Conservation (phyloP, 2,329 filamentous ascomycete genomes). For the Pestalotiopsis sp. region DNA sequence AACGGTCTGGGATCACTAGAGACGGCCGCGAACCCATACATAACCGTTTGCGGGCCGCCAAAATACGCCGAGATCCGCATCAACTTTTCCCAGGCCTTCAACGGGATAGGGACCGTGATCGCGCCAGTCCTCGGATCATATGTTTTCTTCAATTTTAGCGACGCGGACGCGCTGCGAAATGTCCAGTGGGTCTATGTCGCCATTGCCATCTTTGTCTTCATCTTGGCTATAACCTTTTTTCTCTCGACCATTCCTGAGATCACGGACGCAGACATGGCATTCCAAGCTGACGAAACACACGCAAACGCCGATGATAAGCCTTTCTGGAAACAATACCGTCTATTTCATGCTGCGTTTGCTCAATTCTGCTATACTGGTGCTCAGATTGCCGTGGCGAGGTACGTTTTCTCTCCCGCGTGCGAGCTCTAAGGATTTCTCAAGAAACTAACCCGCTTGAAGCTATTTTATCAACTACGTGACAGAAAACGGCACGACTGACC, state of each 20-base stretch:
- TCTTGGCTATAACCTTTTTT: slow-evolving; percentile 68
- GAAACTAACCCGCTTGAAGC: slow-evolving; percentile 21
- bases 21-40: slow-evolving; percentile 77
- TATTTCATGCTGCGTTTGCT: slow-evolving; percentile 75
- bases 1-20: slow-evolving; percentile 75
- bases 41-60: slow-evolving; percentile 69
- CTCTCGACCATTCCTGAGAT: slow-evolving; percentile 71
- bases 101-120: slow-evolving; percentile 74
- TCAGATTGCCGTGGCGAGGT: slow-evolving; percentile 66
- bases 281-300: slow-evolving; percentile 57
- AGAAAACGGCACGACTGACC: slow-evolving; percentile 39
- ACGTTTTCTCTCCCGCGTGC: slow-evolving; percentile 66
- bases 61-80: slow-evolving; percentile 72
- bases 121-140: slow-evolving; percentile 74
- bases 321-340: slow-evolving; percentile 70
- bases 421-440: not conserved
- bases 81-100: slow-evolving; percentile 77
- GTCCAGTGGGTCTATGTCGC: slow-evolving; percentile 80
- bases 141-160: slow-evolving; percentile 70
- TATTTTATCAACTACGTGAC: slow-evolving; percentile 78
- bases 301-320: slow-evolving; percentile 61
- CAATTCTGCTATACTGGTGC: slow-evolving; percentile 81
- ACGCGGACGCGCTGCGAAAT: slow-evolving; percentile 59
- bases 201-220: slow-evolving; percentile 71
- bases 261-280: slow-evolving; percentile 66